phyloP scores from a whole-genome alignment of 2,329 filamentous ascomycete species.

The Parascedosporium putredinis region DNA sequence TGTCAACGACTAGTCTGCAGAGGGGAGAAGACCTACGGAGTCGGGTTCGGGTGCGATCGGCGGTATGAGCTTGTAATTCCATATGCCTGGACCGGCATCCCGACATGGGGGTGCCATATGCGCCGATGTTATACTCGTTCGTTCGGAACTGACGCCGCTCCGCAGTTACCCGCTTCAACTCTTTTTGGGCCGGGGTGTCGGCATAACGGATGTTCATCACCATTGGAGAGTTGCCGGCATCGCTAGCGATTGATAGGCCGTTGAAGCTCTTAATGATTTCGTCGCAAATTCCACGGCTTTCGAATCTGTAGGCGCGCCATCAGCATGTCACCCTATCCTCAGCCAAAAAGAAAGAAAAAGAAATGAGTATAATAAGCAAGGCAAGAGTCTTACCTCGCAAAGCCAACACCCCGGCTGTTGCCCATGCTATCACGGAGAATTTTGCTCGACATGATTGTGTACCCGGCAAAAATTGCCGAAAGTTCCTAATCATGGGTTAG shows the following conservation, averaged over 20 bases:
- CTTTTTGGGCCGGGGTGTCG: constrained; percentile 92
- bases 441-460: constrained; percentile 83
- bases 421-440: constrained; percentile 88
- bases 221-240: constrained; percentile 42
- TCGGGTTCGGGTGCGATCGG: constrained; percentile 26
- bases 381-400: constrained; percentile 62
- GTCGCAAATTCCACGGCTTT: constrained; percentile 79
- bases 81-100: constrained; percentile 27
- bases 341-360: constrained; percentile 6
- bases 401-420: constrained; percentile 92
- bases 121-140: constrained; percentile 80
- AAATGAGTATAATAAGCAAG: too few relatives aligned
- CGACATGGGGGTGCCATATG: constrained; percentile 55
- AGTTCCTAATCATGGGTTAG: constrained; percentile 44
- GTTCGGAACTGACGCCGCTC: constrained; percentile 92
- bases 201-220: constrained; percentile 92
- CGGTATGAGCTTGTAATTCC: constrained; percentile 14
- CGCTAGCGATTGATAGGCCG: constrained; percentile 64
- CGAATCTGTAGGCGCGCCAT: constrained; percentile 60
- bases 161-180: constrained; percentile 90
- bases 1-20: too few relatives aligned
- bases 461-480: constrained; percentile 67
- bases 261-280: constrained; percentile 81
- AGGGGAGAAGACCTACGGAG: constrained; percentile 26
- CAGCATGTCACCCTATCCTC: constrained; percentile 11